Evolutionary conservation across 176 grass and related monocot species (phyloP), one percentile per base, ranked within the genome.

Genomic region (Saccharum spontaneum): DNA sequence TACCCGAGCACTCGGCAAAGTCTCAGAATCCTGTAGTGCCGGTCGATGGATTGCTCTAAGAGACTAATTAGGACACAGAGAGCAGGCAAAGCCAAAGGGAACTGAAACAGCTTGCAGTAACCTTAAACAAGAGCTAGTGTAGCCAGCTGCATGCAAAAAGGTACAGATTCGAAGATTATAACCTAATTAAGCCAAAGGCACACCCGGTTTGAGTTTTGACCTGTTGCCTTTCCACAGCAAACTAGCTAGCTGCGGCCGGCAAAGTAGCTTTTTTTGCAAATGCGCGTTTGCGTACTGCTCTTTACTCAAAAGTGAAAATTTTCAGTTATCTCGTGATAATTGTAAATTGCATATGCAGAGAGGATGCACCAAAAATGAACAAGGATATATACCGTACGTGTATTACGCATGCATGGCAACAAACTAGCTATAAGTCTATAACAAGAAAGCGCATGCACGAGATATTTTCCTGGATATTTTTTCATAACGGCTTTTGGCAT

Each of bases 31-130:
- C n/a, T n/a, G n/a, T n/a, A n/a, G n/a, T n/a, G n/a, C n/a, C n/a
- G 59, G 59, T 4, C 16, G 72, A 33, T 20, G 36, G 36, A 48
- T 60, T 75, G 78, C 62, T 83, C 52, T 69, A 46, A 67, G 55
- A 20, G 50, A 55, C 2, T 3, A 48, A 48, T 2, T 0, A 4
- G 5, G 13, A 15, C 1, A n/a, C 2, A 57, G 1, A 12, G 1
- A 8, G 9, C 22, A 24, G 57, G 57, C 57, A 22, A 62, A 77
- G 31, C 65, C 65, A 93, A 65, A 65, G 81, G 24, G 26, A n/a
- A 69, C 59, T 62, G 59, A 71, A 64, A 87, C 40, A 94, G 61
- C 82, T 94, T 88, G 89, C 92, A 76, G 73, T 86, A 77, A 79
- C 37, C 81, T 63, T 90, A 88, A 86, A 79, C 70, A 86, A 82